These are phyloP conservation scores for Glycine latifolia DNA, from an alignment of 306 rosid species.

Conservation along the genomic window DNA sequence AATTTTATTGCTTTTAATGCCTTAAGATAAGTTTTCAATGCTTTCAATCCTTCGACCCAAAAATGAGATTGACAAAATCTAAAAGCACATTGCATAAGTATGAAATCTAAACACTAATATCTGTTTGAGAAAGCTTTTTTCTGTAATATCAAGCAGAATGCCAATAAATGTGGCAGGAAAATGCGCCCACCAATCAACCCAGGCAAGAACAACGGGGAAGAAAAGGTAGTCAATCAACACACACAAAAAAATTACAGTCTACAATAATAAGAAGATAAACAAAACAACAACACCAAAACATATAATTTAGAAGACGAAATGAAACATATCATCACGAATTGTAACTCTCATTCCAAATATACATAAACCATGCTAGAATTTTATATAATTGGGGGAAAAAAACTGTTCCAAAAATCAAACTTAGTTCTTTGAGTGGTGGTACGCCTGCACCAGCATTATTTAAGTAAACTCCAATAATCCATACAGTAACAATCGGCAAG, in stretches of 20 bases:
- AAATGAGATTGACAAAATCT: constrained; percentile 9
- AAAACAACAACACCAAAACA: not conserved
- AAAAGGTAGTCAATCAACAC: not conserved
- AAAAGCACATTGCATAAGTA: not conserved
- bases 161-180: constrained; percentile 5
- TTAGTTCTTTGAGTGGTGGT: not conserved
- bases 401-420: constrained; percentile 26
- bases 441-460: not conserved
- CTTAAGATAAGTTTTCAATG: not conserved
- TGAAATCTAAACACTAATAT: not conserved
- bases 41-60: constrained; percentile 26
- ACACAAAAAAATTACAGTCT: constrained; percentile 34
- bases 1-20: not conserved
- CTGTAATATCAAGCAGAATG: constrained; percentile 8
- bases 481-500: not conserved
- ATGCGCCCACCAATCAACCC: not conserved
- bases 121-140: not conserved
- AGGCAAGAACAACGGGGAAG: not conserved
- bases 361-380: not conserved
- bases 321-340: not conserved
- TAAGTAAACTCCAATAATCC: not conserved
- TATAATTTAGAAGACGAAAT: too few species aligned
- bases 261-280: not conserved
- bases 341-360: constrained; percentile 23
- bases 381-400: not conserved